Base-by-base conservation (phyloP, 306 rosid genomes). In the Medicago truncatula region DNA sequence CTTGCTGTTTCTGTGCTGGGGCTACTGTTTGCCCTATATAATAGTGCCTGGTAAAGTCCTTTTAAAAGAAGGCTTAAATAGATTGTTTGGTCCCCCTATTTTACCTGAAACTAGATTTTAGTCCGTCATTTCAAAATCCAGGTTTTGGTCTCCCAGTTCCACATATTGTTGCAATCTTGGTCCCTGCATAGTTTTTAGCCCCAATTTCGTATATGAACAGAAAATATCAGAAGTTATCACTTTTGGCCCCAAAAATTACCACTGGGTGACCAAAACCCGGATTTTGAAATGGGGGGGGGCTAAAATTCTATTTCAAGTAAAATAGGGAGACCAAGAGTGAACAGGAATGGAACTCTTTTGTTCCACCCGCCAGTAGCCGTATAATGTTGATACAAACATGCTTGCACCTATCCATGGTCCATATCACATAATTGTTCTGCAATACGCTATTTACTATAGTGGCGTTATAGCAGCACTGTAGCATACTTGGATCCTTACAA, bases 1-100 rank as follows among this genome's bases (percentile, higher is more conserved):
- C 43, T 61, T 70, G 18, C 36, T 21, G 9, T 85, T 39, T 71
- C 36, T 16, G 38, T 14, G 49, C 43, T 76, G 80, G 20, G 73
- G 60, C 21, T 47, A 71, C 73, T 78, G 49, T 47, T 67, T 53
- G 34, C 28, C 49, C 69, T 56, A 54, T 61, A 21, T 46, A 12
- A 34, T 43, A 63, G 2, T 18, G 69, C 64, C 83, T 38, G 8
- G 44, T 40, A 25, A 44, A 38, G 43, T 72, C 39, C 3, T 64
- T 57, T 63, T 36, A 15, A 20, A 18, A 44, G 2, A 57, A 39
- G 57, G 38, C 7, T 34, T 0, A 34, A 34, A 34, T 34, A 3
- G 38, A 5, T 34, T 5, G n/a, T 34, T 34, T 34, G 38, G 38
- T 34, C 38, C 38, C 38, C 38, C 38, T 34, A 34, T 34, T 34